Evolutionary conservation across 768 basidiomycete species (phyloP).

Genomic region (Mycena capillaripes): DNA sequence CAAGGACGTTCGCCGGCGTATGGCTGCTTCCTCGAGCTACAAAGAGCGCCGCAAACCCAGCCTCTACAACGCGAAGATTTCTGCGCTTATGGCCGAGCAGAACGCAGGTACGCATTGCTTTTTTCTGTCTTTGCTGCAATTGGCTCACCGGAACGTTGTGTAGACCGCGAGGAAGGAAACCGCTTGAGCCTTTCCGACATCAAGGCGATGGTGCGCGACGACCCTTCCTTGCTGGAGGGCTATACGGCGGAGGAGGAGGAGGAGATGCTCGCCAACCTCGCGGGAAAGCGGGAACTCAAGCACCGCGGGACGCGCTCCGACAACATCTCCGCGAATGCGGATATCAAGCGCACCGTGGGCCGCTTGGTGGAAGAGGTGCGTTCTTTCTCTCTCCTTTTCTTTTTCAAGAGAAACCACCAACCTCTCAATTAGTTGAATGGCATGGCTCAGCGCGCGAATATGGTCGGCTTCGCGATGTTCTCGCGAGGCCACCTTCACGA

Average conservation of each 20-base stretch:
- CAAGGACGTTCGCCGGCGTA: not conserved
- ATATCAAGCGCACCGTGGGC: not conserved
- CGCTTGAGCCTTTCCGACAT: not conserved
- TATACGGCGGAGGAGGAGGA: not conserved
- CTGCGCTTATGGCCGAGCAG: not conserved
- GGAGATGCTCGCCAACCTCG: not conserved
- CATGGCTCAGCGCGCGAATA: not conserved
- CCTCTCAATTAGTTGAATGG: not conserved
- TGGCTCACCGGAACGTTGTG: not conserved
- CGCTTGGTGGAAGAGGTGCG: not conserved
- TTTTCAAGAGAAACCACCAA: not conserved
- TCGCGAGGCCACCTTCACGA: slow-evolving; percentile 3
- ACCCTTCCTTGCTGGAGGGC: not conserved
- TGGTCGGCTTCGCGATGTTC: slow-evolving; percentile 13
- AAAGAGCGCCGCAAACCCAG: not conserved
- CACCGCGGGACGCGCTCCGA: not conserved
- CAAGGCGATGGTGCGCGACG: not conserved
- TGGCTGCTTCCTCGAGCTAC: not conserved
- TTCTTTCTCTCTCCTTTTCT: not conserved
- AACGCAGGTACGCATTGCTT: not conserved
- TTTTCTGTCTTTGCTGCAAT: not conserved
- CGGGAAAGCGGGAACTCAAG: not conserved
- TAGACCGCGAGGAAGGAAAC: not conserved
- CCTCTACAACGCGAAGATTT: not conserved
- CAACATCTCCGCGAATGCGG: not conserved